A percentile compares a stretch with the other conserved stretches of the same genome.
These are phyloP conservation scores for Cryptosporidium sp. DNA, from an alignment of 169 alveolate species.

Conservation along the genomic window DNA sequence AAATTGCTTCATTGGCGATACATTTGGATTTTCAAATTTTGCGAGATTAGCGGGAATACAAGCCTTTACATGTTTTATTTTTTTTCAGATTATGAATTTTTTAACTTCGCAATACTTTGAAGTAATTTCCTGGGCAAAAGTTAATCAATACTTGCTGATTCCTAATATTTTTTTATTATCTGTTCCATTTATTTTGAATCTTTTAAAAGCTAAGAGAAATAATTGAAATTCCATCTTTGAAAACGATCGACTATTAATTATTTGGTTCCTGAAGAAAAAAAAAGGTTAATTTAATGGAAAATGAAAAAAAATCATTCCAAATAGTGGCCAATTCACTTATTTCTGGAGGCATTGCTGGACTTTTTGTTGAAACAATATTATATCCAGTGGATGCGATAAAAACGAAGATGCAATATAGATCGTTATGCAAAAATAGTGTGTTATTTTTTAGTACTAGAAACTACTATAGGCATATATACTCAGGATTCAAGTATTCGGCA, in stretches of 20 bases:
- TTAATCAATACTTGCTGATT: slow-evolving; percentile 48
- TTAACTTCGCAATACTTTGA: slow-evolving; percentile 53
- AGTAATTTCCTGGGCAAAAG: slow-evolving; percentile 10
- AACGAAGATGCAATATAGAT: slow-evolving; percentile 79
- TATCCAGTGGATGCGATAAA: slow-evolving; percentile 85
- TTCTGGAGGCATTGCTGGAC: slow-evolving; percentile 86
- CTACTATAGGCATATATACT: background rate
- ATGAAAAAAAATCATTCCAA: background rate
- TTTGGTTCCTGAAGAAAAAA: background rate
- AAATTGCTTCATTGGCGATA: slow-evolving; percentile 74
- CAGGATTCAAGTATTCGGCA: background rate
- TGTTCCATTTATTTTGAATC: slow-evolving; percentile 53
- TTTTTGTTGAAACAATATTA: slow-evolving; percentile 81
- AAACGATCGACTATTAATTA: background rate
- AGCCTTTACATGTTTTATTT: slow-evolving; percentile 70
- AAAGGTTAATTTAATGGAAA: background rate
- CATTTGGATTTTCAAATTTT: slow-evolving; percentile 63
- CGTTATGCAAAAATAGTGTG: background rate
- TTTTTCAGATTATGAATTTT: slow-evolving; percentile 62
- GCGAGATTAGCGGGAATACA: slow-evolving; percentile 75
- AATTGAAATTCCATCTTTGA: background rate
- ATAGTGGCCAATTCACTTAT: background rate
- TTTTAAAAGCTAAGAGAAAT: slow-evolving; percentile 7
- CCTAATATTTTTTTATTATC: slow-evolving; percentile 25
- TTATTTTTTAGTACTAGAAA: background rate